phyloP scores from a whole-genome alignment of 163 green algal genomes.

The Scenedesmus sp. region DNA sequence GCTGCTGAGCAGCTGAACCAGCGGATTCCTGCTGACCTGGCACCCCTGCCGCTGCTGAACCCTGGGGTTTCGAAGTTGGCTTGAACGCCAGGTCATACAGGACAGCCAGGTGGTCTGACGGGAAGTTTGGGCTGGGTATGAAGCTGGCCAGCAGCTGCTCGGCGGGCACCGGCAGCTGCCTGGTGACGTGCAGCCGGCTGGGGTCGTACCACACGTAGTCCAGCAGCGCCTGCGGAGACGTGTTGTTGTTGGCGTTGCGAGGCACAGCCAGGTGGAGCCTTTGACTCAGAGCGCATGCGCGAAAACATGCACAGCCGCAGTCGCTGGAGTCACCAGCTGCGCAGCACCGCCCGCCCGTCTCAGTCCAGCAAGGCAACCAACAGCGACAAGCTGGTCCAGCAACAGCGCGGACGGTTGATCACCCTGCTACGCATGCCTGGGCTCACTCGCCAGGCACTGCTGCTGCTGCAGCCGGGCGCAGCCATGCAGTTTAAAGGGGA shows the following conservation, averaged over 20 bases:
- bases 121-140: slow-evolving; percentile 81
- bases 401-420: too few relatives aligned
- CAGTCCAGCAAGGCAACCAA: too few relatives aligned
- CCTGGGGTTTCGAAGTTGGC: not conserved
- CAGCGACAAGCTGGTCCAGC: too few relatives aligned
- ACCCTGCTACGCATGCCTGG: slow-evolving; percentile 60
- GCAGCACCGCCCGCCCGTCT: too few relatives aligned
- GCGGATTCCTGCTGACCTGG: not conserved
- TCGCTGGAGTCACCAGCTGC: too few relatives aligned
- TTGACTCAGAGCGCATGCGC: too few relatives aligned
- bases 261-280: slow-evolving; percentile 73
- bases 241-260: too few relatives aligned
- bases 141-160: slow-evolving; percentile 75
- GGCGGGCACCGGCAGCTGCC: slow-evolving; percentile 68
- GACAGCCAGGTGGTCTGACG: slow-evolving; percentile 92
- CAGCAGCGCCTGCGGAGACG: slow-evolving; percentile 71
- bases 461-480: too few relatives aligned
- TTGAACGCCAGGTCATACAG: slow-evolving; percentile 51
- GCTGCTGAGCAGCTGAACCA: not conserved
- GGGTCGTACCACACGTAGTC: slow-evolving; percentile 95
- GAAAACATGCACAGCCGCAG: too few relatives aligned
- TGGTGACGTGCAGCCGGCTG: slow-evolving; percentile 60
- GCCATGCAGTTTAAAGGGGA: too few relatives aligned
- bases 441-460: slow-evolving; percentile 66
- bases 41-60: not conserved